Evolutionary conservation across 345 rosid species (phyloP).

Genomic region (Hirschfeldia incana): DNA sequence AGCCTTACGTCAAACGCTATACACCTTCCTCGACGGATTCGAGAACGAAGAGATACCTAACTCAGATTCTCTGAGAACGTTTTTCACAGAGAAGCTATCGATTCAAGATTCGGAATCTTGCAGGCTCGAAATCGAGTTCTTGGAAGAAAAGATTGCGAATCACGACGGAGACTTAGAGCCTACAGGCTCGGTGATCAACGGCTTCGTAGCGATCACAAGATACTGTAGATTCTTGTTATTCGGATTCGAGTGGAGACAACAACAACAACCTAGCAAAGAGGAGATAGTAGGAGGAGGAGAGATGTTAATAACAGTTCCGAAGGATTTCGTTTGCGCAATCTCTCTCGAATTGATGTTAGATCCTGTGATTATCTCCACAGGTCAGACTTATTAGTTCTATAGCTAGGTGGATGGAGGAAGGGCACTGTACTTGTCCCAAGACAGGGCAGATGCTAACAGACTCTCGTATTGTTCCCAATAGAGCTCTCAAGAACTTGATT

Average conservation of each 20-base stretch:
- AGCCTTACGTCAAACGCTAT: slow-evolving; percentile 51
- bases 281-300: slow-evolving; percentile 61
- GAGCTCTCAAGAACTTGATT: slow-evolving; percentile 83
- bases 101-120: slow-evolving; percentile 61
- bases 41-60: slow-evolving; percentile 64
- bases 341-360: slow-evolving; percentile 88
- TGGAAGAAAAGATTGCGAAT: slow-evolving; percentile 89
- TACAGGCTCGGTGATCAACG: slow-evolving; percentile 71
- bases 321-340: slow-evolving; percentile 86
- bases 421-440: slow-evolving; percentile 82
- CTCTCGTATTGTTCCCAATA: slow-evolving; percentile 70
- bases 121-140: slow-evolving; percentile 71
- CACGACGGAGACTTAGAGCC: slow-evolving; percentile 88
- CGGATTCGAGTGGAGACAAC: slow-evolving; percentile 60
- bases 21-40: slow-evolving; percentile 62
- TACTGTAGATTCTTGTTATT: slow-evolving; percentile 76
- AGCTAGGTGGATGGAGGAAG: slow-evolving; percentile 91
- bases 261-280: slow-evolving; percentile 43
- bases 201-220: slow-evolving; percentile 73
- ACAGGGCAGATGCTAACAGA: slow-evolving; percentile 75
- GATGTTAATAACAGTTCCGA: slow-evolving; percentile 63
- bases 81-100: slow-evolving; percentile 61
- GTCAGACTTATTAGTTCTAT: slow-evolving; percentile 89
- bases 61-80: slow-evolving; percentile 43
- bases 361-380: slow-evolving; percentile 83